A percentile compares a stretch with the other conserved stretches of the same genome.
These are phyloP conservation scores for Candida smagusa DNA, from an alignment of 1,139 yeast genomes.

Conservation along the genomic window DNA sequence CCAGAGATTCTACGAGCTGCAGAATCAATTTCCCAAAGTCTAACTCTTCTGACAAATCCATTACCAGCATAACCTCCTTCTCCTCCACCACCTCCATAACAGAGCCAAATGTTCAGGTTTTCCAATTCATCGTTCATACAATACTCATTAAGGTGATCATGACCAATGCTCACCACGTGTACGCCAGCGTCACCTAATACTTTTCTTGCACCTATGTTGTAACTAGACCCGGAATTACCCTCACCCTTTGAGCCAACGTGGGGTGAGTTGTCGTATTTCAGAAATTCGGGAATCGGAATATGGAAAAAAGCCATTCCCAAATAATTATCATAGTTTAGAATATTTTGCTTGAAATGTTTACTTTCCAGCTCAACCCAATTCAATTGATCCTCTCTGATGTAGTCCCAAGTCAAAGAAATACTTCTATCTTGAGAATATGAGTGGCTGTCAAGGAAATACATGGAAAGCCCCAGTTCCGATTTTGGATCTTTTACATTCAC, in stretches of 20 bases:
- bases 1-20: constrained; percentile 49
- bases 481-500: constrained; percentile 45
- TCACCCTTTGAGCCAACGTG: constrained; percentile 64
- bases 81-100: constrained; percentile 92
- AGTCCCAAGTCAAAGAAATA: constrained; percentile 75
- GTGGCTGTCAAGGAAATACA: constrained; percentile 83
- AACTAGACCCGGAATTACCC: constrained; percentile 71
- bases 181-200: constrained; percentile 63
- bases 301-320: constrained; percentile 89
- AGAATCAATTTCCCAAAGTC: constrained; percentile 67
- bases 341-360: constrained; percentile 21
- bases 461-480: constrained; percentile 32
- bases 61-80: constrained; percentile 95
- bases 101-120: constrained; percentile 64
- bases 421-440: constrained; percentile 63
- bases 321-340: constrained; percentile 36
- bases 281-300: constrained; percentile 84
- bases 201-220: constrained; percentile 62
- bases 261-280: constrained; percentile 36
- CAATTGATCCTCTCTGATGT: constrained; percentile 73
- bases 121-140: constrained; percentile 53
- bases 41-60: constrained; percentile 70
- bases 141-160: constrained; percentile 92
- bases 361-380: constrained; percentile 48
- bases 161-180: constrained; percentile 75